Conservation (phyloP, 2,329 filamentous ascomycete species). For the Akanthomyces lecanii region DNA sequence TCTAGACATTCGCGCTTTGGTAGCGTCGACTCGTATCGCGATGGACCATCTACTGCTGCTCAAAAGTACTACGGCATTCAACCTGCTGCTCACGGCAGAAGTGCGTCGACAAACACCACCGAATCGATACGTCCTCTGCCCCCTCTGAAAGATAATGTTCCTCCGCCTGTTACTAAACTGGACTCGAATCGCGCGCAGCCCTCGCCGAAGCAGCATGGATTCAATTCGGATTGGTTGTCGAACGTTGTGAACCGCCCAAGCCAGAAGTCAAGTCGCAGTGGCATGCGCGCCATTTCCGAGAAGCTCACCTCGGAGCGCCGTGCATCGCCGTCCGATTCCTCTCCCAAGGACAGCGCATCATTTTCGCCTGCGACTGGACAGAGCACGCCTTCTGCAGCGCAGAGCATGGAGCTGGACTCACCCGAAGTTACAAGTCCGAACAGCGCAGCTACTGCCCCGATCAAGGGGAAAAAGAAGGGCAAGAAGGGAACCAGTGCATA, state of each 20-base stretch:
- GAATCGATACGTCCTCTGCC: constrained; percentile 49
- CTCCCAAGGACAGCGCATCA: constrained; percentile 48
- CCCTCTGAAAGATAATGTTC: constrained; percentile 49
- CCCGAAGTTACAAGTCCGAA: constrained; percentile 51
- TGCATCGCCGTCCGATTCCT: constrained; percentile 35
- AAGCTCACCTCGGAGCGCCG: constrained; percentile 52
- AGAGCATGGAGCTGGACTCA: constrained; percentile 76
- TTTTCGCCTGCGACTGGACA: constrained; percentile 74
- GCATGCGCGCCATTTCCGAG: constrained; percentile 84
- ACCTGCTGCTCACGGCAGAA: constrained; percentile 49
- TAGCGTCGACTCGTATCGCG: constrained; percentile 70
- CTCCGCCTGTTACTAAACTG: constrained; percentile 58
- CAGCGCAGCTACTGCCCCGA: constrained; percentile 45
- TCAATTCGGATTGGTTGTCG: constrained; percentile 54
- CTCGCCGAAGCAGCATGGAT: constrained; percentile 39
- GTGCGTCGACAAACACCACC: constrained; percentile 56
- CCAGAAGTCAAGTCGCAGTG: constrained; percentile 52
- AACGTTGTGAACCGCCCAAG: constrained; percentile 46
- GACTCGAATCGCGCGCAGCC: constrained; percentile 37
- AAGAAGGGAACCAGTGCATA: constrained; percentile 98
- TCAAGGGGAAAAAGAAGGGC: constrained; percentile 60
- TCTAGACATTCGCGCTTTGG: constrained; percentile 74
- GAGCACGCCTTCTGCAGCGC: constrained; percentile 59
- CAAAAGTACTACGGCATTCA: constrained; percentile 66
- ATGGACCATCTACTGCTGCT: constrained; percentile 58